Conservation (phyloP, 768 basidiomycete species). For the Suillus paluster region DNA sequence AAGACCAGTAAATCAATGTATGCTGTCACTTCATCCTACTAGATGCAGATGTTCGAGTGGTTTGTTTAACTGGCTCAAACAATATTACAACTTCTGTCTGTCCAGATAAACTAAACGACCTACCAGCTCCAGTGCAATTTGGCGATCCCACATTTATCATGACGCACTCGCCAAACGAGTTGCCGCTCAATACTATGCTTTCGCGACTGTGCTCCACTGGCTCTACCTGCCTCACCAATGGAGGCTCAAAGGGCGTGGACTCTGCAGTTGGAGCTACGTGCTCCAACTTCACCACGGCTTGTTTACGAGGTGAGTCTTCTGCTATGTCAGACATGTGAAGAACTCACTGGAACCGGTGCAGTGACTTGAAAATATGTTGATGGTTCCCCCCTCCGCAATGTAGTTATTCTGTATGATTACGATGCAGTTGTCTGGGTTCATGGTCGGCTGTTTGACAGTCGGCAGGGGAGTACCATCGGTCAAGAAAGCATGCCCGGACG, state of each 20-base stretch:
- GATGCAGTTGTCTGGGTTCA: neutral
- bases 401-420: neutral
- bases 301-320: neutral
- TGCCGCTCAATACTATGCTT: neutral
- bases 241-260: neutral
- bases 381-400: neutral
- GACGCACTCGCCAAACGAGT: neutral
- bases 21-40: neutral
- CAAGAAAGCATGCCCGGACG: neutral
- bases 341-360: neutral
- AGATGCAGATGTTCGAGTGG: no score
- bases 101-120: neutral
- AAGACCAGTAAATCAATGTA: neutral
- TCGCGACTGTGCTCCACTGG: neutral
- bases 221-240: neutral
- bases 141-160: neutral
- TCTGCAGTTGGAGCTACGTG: neutral
- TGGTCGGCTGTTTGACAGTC: neutral
- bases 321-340: neutral
- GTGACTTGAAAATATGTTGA: neutral
- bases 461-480: neutral
- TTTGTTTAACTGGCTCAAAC: neutral
- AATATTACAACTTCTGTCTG: neutral
- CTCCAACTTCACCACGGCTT: neutral
- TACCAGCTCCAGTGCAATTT: neutral